Percentiles rank a stretch among this genome's conserved stretches.
Evolutionary conservation across 495 filamentous ascomycete genomes (phyloP).

Genomic region (Haplographium delicatum): DNA sequence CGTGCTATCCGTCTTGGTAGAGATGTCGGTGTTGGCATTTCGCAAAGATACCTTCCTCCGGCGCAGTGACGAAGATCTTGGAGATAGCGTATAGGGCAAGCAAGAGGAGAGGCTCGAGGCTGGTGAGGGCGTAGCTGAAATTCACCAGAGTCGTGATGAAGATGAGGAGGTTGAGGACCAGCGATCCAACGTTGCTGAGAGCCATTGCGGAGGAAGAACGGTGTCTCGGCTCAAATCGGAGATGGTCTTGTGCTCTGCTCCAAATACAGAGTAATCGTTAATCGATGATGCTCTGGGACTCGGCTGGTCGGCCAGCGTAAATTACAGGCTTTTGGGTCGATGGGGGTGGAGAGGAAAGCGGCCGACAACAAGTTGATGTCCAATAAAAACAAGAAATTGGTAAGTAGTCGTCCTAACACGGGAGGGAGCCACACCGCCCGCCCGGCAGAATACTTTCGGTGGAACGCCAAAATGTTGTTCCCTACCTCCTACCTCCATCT

Average conservation of each 20-base stretch:
- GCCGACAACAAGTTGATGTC: background rate
- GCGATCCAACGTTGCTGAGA: slow-evolving; percentile 33
- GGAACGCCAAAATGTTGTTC: slow-evolving; percentile 5
- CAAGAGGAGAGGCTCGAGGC: slow-evolving; percentile 29
- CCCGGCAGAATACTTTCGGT: background rate
- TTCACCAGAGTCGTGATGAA: slow-evolving; percentile 37
- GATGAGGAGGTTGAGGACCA: slow-evolving; percentile 33
- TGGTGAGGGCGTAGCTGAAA: slow-evolving; percentile 31
- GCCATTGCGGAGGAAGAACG: slow-evolving; percentile 26
- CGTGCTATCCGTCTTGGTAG: slow-evolving; percentile 18
- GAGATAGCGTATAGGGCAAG: slow-evolving; percentile 29
- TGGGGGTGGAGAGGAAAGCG: too few relatives aligned
- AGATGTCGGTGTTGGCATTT: slow-evolving; percentile 17
- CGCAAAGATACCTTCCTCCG: slow-evolving; percentile 25
- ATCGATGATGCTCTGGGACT: background rate
- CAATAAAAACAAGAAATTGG: too few relatives aligned
- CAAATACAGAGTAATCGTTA: background rate
- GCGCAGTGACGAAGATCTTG: slow-evolving; percentile 27
- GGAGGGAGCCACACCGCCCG: too few relatives aligned
- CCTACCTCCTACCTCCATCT: background rate
- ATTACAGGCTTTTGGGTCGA: background rate
- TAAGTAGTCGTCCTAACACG: too few relatives aligned
- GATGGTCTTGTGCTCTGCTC: slow-evolving; percentile 3
- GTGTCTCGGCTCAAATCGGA: background rate
- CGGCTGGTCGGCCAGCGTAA: background rate